A percentile compares a stretch with the other conserved stretches of the same genome.
Evolutionary conservation across 768 basidiomycete species (phyloP).

Genomic region (Suillus subaureus): DNA sequence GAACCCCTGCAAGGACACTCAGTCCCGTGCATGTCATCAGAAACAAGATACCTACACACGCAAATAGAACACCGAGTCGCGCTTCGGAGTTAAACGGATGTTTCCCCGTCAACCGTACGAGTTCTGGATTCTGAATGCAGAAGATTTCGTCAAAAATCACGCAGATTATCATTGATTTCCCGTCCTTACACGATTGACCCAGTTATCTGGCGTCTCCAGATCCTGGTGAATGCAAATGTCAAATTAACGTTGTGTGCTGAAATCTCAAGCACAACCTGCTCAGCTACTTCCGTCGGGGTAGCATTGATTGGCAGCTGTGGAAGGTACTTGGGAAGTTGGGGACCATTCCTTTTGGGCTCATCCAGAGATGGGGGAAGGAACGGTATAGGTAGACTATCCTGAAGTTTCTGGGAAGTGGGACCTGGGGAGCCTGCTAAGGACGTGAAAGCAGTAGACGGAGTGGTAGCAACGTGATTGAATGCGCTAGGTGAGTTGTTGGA

Average conservation of each 20-base stretch:
- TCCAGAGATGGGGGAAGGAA: constrained; percentile 23
- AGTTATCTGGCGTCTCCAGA: constrained; percentile 41
- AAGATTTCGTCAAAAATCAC: background rate
- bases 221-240: constrained; percentile 23
- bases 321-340: constrained; percentile 19
- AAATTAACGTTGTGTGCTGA: background rate
- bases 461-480: constrained; percentile 1
- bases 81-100: constrained; percentile 67
- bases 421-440: constrained; percentile 6
- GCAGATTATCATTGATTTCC: background rate
- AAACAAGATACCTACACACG: constrained; percentile 28
- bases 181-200: constrained; percentile 38
- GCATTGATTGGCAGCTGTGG: constrained; percentile 27
- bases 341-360: constrained; percentile 24
- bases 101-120: constrained; percentile 56
- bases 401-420: background rate
- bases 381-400: constrained; percentile 14
- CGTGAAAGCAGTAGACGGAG: constrained; percentile 14
- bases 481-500: constrained; percentile 9
- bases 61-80: constrained; percentile 44
- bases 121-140: constrained; percentile 31
- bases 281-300: constrained; percentile 23
- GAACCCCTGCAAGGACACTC: constrained; percentile 43
- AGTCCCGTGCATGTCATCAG: background rate
- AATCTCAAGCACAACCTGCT: constrained; percentile 19